These are phyloP conservation scores for Pseudogymnoascus sp. DNA, from an alignment of 2,329 filamentous ascomycete species.

Conservation along the genomic window DNA sequence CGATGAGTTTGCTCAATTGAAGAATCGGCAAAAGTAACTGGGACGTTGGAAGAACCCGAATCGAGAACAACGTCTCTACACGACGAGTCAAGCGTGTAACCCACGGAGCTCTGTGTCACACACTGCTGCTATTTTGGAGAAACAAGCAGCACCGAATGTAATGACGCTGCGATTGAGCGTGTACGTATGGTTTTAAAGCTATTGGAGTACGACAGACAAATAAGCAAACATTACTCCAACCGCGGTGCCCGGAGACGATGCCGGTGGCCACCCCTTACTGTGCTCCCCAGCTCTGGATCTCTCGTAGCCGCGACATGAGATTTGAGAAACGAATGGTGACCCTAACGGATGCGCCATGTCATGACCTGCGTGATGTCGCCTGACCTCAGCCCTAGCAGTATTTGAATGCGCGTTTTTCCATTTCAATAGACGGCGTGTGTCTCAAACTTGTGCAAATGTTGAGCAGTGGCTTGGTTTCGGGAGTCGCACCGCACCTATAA, in stretches of 20 bases:
- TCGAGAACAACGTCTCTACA: neutral
- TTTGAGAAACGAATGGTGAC: neutral
- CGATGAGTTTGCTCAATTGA: neutral
- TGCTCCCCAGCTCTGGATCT: neutral
- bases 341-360: neutral
- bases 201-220: slow-evolving; percentile 1
- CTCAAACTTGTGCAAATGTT: neutral
- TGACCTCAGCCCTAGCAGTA: neutral
- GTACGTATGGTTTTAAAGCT: neutral
- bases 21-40: neutral
- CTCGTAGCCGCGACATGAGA: neutral
- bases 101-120: neutral
- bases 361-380: neutral
- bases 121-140: neutral
- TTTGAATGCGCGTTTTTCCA: neutral
- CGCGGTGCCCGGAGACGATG: neutral
- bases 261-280: neutral
- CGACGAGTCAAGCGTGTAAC: neutral
- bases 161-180: neutral
- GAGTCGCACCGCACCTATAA: neutral
- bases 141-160: neutral
- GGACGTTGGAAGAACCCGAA: neutral
- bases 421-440: neutral
- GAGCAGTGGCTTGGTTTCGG: neutral
- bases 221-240: neutral